Percentiles rank a stretch among this genome's conserved stretches.
These are phyloP conservation scores for Heliamphora exappendiculata DNA, from an alignment of 148 eudicot species.

Conservation along the genomic window DNA sequence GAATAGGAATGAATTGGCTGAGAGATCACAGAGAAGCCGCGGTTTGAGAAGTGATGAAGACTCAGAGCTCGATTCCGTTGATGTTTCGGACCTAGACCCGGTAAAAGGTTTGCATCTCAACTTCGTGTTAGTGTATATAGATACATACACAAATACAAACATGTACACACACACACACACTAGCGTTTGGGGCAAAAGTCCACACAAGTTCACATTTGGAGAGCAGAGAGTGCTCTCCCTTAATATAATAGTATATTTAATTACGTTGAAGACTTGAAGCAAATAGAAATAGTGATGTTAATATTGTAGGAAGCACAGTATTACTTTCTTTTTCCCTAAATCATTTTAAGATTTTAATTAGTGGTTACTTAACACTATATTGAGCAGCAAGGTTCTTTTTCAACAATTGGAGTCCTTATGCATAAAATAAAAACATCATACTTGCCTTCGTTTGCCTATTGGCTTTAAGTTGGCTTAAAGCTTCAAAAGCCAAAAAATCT, in stretches of 20 bases:
- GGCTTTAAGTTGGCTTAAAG: too few species aligned
- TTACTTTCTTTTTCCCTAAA: background rate
- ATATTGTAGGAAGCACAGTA: background rate
- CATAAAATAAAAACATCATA: background rate
- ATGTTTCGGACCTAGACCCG: constrained; percentile 60
- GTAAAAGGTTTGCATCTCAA: constrained; percentile 56
- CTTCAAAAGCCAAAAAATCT: too few species aligned
- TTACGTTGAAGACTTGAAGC: too few species aligned
- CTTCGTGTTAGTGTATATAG: background rate
- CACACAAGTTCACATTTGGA: too few species aligned
- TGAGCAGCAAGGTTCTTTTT: constrained; percentile 1
- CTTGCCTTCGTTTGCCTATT: too few species aligned
- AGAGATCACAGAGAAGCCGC: constrained; percentile 28
- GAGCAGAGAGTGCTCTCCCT: too few species aligned
- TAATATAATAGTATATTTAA: too few species aligned
- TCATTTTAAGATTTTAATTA: background rate
- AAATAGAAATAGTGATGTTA: background rate
- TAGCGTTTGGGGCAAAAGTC: too few species aligned
- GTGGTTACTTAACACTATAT: background rate
- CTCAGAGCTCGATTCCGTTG: constrained; percentile 37
- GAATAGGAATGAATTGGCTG: constrained; percentile 34
- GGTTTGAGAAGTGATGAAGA: constrained; percentile 29
- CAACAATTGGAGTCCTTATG: too few species aligned
- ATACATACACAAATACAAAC: background rate
- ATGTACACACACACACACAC: background rate